A percentile compares a stretch with the other conserved stretches of the same genome.
phyloP scores from a whole-genome alignment of 164 flowering plant genomes.

The Magnolia officinalis region DNA sequence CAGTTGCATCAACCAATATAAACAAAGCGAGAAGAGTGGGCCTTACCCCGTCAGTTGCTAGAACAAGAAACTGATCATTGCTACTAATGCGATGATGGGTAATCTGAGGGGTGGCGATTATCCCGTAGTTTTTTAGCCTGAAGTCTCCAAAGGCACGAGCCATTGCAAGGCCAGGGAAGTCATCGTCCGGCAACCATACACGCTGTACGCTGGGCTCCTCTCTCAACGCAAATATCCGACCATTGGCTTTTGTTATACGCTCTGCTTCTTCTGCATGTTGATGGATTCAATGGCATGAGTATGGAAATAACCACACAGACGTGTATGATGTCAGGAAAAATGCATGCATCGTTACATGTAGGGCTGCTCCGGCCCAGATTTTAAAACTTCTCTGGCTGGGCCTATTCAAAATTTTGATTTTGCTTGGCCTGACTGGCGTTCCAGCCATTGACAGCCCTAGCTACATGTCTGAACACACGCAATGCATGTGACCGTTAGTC shows the following conservation, averaged over 20 bases:
- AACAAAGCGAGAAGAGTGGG: neutral
- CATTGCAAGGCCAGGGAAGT: conserved; percentile 82
- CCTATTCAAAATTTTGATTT: too few relatives aligned
- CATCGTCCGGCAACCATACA: conserved; percentile 72
- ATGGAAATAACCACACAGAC: neutral
- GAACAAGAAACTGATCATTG: conserved; percentile 61
- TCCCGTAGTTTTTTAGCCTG: conserved; percentile 58
- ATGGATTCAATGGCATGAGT: neutral
- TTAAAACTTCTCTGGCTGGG: too few relatives aligned
- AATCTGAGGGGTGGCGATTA: conserved; percentile 60
- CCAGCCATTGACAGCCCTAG: too few relatives aligned
- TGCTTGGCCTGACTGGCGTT: too few relatives aligned
- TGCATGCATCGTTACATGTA: too few relatives aligned
- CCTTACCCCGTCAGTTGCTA: conserved; percentile 84
- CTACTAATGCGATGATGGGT: conserved; percentile 40
- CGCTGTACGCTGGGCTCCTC: conserved; percentile 60
- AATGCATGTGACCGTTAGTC: too few relatives aligned
- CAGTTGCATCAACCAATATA: neutral
- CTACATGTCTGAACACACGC: too few relatives aligned
- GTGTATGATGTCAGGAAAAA: too few relatives aligned
- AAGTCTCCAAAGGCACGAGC: conserved; percentile 79
- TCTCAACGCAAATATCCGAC: conserved; percentile 54
- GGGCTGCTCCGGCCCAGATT: too few relatives aligned
- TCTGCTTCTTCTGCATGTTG: conserved; percentile 68
- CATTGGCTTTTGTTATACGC: conserved; percentile 59